Percentiles rank a stretch among this genome's conserved stretches.
Conservation (phyloP, 208 protist genomes). For the Trypanosoma conorhini region DNA sequence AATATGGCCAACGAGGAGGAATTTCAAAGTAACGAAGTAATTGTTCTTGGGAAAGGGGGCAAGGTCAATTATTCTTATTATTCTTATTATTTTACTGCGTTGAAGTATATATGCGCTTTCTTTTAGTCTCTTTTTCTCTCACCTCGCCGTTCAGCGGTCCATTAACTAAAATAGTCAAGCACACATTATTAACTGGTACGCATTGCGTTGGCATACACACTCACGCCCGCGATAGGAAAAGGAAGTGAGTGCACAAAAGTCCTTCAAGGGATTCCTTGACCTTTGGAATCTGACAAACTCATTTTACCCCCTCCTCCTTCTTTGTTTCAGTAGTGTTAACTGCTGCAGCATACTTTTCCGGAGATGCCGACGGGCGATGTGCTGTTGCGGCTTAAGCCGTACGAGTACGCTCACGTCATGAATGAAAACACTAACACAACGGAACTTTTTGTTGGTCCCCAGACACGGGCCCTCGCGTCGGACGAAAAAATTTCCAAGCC, state of each 20-base stretch:
- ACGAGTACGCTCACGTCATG: conserved; percentile 76
- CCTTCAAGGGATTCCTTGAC: neutral
- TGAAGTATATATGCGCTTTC: neutral
- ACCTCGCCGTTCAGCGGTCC: neutral
- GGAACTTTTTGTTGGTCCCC: conserved; percentile 58
- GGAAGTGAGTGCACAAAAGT: neutral
- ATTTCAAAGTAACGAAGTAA: neutral
- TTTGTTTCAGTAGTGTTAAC: neutral
- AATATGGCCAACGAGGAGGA: neutral
- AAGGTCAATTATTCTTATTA: neutral
- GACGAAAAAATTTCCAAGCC: conserved; percentile 47
- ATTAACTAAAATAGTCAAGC: neutral
- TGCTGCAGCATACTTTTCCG: neutral
- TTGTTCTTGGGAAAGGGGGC: neutral
- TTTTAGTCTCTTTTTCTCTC: neutral
- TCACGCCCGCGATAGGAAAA: neutral
- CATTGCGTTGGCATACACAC: neutral
- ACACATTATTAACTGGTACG: neutral
- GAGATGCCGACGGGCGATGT: neutral
- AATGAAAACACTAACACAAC: conserved; percentile 70
- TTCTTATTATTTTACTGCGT: too few species aligned
- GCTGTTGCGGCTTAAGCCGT: conserved; percentile 53
- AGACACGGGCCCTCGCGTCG: conserved; percentile 39
- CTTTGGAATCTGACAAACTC: neutral
- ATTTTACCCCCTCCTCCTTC: neutral